A percentile compares a stretch with the other conserved stretches of the same genome.
phyloP scores from a whole-genome alignment of 2,329 filamentous ascomycete genomes.

The Ceratocystis lukuohia region DNA sequence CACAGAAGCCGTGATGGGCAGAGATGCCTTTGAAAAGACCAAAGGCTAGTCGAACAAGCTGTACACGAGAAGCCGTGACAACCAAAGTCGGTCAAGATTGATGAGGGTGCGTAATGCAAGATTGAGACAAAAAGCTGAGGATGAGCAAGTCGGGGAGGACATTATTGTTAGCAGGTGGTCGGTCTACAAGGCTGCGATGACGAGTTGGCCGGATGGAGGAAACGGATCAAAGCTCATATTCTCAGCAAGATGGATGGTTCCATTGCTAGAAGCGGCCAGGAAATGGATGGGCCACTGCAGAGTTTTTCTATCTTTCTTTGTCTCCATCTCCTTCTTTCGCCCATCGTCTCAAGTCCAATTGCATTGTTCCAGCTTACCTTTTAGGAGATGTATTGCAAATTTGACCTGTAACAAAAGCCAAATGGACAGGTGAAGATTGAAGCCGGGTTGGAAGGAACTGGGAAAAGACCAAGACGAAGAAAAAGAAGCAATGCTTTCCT shows the following conservation, averaged over 20 bases:
- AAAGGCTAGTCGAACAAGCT: slow-evolving; percentile 37
- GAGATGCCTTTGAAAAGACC: slow-evolving; percentile 50
- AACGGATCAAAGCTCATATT: background rate
- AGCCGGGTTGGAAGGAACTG: background rate
- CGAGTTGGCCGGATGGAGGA: background rate
- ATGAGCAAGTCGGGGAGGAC: background rate
- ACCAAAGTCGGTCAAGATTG: background rate
- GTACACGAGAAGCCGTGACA: slow-evolving; percentile 14
- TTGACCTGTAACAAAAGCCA: background rate
- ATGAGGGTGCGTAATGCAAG: background rate
- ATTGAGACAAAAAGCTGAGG: slow-evolving; percentile 10
- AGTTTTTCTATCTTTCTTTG: background rate
- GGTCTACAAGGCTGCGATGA: background rate
- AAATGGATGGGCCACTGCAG: background rate
- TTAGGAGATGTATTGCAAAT: background rate
- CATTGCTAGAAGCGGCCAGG: background rate
- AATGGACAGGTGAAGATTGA: background rate
- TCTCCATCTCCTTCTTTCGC: background rate
- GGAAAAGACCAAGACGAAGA: background rate
- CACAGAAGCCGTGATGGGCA: slow-evolving; percentile 46
- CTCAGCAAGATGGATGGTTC: no score
- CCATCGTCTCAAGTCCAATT: background rate
- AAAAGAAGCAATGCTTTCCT: slow-evolving; percentile 3
- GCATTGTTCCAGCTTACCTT: background rate
- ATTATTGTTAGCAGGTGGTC: slow-evolving; percentile 5